Conservation (phyloP, 345 rosid species). For the Pistacia integerrima region DNA sequence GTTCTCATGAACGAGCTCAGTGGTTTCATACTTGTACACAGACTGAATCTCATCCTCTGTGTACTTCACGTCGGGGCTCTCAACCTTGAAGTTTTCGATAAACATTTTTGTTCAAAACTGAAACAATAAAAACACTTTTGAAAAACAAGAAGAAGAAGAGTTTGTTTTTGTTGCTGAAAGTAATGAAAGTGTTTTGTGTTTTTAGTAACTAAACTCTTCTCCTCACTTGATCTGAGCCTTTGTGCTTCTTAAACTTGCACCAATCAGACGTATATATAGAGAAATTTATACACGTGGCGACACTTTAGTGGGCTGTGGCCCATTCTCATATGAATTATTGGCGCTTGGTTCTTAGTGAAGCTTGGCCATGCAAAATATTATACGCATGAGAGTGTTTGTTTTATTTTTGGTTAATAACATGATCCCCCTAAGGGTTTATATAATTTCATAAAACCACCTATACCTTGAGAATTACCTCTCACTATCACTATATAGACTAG, state of each 20-base stretch:
- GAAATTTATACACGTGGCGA: conserved; percentile 34
- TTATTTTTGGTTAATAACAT: background rate
- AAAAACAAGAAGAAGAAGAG: conserved; percentile 12
- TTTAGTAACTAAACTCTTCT: background rate
- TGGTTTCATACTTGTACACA: conserved; percentile 84
- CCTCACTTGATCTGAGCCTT: background rate
- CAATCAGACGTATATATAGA: conserved; percentile 29
- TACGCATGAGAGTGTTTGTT: background rate
- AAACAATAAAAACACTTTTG: background rate
- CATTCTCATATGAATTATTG: background rate
- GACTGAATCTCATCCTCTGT: conserved; percentile 83
- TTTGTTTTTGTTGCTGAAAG: background rate
- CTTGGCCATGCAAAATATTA: conserved; percentile 23
- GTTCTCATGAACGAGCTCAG: conserved; percentile 91
- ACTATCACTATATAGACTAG: background rate
- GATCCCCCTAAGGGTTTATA: too few relatives aligned
- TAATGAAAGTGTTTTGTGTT: background rate
- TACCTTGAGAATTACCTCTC: too few relatives aligned
- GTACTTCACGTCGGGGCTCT: conserved; percentile 85
- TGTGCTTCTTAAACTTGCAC: background rate
- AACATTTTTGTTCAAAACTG: conserved; percentile 52
- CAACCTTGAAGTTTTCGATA: conserved; percentile 84
- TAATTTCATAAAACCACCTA: too few relatives aligned
- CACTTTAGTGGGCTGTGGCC: conserved; percentile 25
- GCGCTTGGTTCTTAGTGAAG: conserved; percentile 11